Percentiles rank a stretch among this genome's conserved stretches.
Evolutionary conservation across 2,329 filamentous ascomycete genomes (phyloP).

Genomic region (Onygena corvina): DNA sequence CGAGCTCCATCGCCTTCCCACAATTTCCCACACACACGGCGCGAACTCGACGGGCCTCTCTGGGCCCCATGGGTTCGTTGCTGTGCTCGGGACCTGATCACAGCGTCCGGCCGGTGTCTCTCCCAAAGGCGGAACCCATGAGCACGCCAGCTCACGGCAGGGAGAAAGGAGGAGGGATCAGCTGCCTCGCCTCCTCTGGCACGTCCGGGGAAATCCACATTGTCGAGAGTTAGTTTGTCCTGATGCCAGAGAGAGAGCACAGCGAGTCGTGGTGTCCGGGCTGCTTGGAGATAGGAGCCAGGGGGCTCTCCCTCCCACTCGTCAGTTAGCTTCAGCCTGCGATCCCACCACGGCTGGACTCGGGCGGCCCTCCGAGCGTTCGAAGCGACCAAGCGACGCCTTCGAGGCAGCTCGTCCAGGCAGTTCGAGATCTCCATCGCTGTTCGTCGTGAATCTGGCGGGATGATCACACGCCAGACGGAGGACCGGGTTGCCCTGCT

Average conservation of each 20-base stretch:
- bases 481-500: not conserved
- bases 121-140: not conserved
- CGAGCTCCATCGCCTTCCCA: no score
- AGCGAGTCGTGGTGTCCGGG: no score
- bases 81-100: not conserved
- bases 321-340: no score
- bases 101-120: not conserved
- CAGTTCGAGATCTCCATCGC: no score
- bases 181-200: not conserved
- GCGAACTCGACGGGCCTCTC: not conserved
- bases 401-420: no score
- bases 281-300: no score
- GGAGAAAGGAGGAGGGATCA: not conserved
- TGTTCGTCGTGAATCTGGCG: no score
- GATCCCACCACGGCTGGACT: slow-evolving; percentile 1
- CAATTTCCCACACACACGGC: not conserved
- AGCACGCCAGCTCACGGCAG: no score
- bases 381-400: no score
- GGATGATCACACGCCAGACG: not conserved
- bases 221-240: no score
- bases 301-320: no score
- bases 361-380: not conserved
- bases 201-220: not conserved
- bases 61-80: not conserved
- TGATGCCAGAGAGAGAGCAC: no score